These are phyloP conservation scores for Achaetomium macrosporum DNA, from an alignment of 2,329 filamentous ascomycete species.

Conservation along the genomic window DNA sequence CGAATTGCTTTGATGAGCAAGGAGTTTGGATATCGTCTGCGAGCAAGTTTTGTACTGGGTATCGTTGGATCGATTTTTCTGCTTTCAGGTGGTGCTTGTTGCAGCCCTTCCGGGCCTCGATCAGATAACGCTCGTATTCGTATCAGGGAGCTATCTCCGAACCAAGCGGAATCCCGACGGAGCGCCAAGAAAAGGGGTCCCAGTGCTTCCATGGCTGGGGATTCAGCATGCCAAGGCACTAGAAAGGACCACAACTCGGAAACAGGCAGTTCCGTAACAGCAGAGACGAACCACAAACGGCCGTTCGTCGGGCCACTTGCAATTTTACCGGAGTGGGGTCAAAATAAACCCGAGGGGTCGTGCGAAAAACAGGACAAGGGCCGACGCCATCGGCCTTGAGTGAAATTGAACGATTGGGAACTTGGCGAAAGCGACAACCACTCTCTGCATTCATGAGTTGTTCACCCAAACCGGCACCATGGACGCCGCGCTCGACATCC, in stretches of 20 bases:
- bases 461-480: conserved; percentile 23
- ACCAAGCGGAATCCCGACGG: too few species aligned
- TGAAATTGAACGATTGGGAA: conserved; percentile 1
- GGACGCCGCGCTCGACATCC: conserved; percentile 37
- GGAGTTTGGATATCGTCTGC: too few species aligned
- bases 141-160: too few species aligned
- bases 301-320: conserved; percentile 4
- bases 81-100: too few species aligned
- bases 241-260: background rate
- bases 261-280: conserved; percentile 3
- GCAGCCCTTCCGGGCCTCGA: too few species aligned
- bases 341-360: conserved; percentile 1
- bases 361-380: background rate
- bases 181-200: background rate
- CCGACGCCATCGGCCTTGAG: background rate
- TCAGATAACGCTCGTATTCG: too few species aligned
- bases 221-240: background rate
- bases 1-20: too few species aligned
- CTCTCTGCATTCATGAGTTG: background rate
- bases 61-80: too few species aligned
- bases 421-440: background rate
- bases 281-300: conserved; percentile 6
- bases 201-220: background rate
- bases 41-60: too few species aligned
- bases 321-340: conserved; percentile 13